Evolutionary conservation across 2,329 filamentous ascomycete species (phyloP), one percentile per base, ranked within the genome.

Genomic region (Aureobasidium sp.): DNA sequence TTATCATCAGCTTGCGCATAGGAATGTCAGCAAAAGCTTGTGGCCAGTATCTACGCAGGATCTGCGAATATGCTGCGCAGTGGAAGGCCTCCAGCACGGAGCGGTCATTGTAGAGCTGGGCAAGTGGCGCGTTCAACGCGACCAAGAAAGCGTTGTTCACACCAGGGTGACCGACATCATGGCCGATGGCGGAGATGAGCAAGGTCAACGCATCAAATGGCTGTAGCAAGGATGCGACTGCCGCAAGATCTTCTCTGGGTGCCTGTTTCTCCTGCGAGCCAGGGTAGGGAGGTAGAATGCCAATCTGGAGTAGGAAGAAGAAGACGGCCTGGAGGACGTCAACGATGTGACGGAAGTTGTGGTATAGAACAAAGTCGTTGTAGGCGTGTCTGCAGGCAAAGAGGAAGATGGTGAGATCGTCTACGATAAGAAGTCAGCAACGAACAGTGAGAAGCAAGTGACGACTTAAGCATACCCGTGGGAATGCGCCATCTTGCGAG

Each of bases 81-180:
- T 99, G 94, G 69, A 97, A 99, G 0, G 93, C 95, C 75, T 99
- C 94, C 41, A 99, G 81, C 16, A 99, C 94, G 0, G 94, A 97
- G 61, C 90, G 89, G 73, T 99, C 94, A 70, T 97, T 97, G 78
- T 97, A 99, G 14, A 97, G 80, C 73, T 97, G 92, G 11, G 94
- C 94, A 32, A 99, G 79, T 1, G 94, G 93, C 21, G 94, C 90
- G 71, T 97, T 96, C 36, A 97, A 82, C 36, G 90, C 91, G 21
- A 96, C 86, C 5, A 99, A 80, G 71, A 99, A 99, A 32, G 93
- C 91, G 72, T 99, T 99, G 77, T 97, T 99, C 69, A 99, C 94
- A 61, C 94, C 94, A 0, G 94, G 94, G 72, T 99, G 94, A 27
- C 94, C 94, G 42, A 97, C 94, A 72, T 99, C 94, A 68, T 99